These are phyloP conservation scores for Podospora pseudopauciseta DNA, from an alignment of 495 filamentous ascomycete genomes.

Conservation along the genomic window DNA sequence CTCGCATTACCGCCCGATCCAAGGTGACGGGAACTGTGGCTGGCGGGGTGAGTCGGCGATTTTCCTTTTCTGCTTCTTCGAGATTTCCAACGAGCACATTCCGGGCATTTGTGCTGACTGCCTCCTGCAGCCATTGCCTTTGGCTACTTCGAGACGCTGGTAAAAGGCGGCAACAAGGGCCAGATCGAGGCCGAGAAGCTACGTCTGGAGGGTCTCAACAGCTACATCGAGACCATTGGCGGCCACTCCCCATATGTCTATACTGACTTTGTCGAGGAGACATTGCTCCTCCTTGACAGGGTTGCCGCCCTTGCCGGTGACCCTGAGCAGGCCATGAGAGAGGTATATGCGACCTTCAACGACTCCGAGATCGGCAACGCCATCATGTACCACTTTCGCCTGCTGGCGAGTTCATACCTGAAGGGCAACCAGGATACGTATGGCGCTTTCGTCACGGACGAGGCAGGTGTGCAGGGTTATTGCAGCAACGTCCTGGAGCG, in stretches of 20 bases:
- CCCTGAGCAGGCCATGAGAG: constrained; percentile 53
- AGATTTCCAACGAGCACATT: neutral
- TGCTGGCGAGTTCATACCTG: constrained; percentile 85
- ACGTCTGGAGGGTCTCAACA: constrained; percentile 67
- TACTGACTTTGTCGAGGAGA: constrained; percentile 80
- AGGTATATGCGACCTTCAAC: constrained; percentile 75
- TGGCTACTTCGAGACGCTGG: constrained; percentile 83
- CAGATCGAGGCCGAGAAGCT: constrained; percentile 64
- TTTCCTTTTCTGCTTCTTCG: constrained; percentile 20
- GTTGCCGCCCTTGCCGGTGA: constrained; percentile 54
- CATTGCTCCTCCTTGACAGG: constrained; percentile 58
- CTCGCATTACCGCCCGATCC: constrained; percentile 80
- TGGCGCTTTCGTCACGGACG: constrained; percentile 61
- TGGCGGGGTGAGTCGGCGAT: constrained; percentile 76
- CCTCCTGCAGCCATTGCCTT: constrained; percentile 73
- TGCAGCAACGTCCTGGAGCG: constrained; percentile 68
- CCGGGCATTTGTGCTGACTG: constrained; percentile 17
- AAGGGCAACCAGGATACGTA: constrained; percentile 67
- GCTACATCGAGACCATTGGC: constrained; percentile 61
- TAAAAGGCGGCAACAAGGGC: constrained; percentile 59
- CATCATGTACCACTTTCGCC: constrained; percentile 65
- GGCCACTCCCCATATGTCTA: constrained; percentile 65
- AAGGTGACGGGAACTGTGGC: constrained; percentile 93
- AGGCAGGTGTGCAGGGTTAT: constrained; percentile 60
- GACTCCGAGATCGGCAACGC: constrained; percentile 59